Percentiles rank a stretch among this genome's conserved stretches.
These are phyloP conservation scores for Chytriomyces sp. DNA, from an alignment of 192 early-diverging fungal species.

Conservation along the genomic window DNA sequence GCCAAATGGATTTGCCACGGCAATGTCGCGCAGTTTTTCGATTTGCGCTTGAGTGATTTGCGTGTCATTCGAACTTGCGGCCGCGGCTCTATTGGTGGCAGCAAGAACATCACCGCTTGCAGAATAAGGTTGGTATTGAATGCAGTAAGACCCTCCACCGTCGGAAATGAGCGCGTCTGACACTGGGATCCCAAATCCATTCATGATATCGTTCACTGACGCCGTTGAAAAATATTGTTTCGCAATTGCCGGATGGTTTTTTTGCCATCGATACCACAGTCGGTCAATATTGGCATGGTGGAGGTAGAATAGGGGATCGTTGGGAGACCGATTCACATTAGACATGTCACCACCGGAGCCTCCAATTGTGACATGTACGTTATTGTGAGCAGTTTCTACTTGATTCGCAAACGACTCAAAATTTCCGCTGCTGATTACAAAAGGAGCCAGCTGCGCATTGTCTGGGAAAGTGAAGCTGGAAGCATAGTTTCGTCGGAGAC, in stretches of 20 bases:
- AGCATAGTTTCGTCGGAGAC: conserved; percentile 4
- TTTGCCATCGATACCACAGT: conserved; percentile 31
- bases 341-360: conserved; percentile 16
- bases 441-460: background rate
- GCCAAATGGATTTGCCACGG: background rate
- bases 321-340: conserved; percentile 22
- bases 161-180: conserved; percentile 1
- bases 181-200: conserved; percentile 17
- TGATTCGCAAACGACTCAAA: background rate
- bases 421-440: background rate
- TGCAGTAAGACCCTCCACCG: conserved; percentile 16
- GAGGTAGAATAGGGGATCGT: conserved; percentile 38
- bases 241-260: conserved; percentile 1
- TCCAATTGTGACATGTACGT: background rate
- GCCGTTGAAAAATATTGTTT: conserved; percentile 1
- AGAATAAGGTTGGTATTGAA: conserved; percentile 8
- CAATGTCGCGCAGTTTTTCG: background rate
- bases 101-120: background rate
- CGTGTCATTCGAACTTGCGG: background rate
- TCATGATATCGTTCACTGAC: conserved; percentile 9
- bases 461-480: background rate
- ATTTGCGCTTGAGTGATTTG: background rate
- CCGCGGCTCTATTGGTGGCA: background rate
- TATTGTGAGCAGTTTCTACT: background rate
- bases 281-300: conserved; percentile 34